These are phyloP conservation scores for Penicillium sclerotiorum DNA, from an alignment of 2,329 filamentous ascomycete species.

Conservation along the genomic window DNA sequence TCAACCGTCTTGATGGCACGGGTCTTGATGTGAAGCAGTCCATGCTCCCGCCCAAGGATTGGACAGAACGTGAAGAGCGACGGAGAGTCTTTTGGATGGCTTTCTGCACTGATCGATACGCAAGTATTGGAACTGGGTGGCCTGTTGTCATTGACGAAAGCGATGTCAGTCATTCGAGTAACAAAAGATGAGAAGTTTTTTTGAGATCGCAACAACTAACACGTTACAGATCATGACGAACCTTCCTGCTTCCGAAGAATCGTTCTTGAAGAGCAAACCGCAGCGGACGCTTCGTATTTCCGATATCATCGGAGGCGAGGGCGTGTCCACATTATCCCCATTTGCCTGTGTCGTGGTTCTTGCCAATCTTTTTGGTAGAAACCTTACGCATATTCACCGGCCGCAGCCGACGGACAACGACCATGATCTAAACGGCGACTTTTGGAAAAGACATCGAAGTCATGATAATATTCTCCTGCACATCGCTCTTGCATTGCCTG, in stretches of 20 bases:
- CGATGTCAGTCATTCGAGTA: conserved; percentile 61
- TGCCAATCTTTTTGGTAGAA: conserved; percentile 88
- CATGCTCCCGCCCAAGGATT: conserved; percentile 81
- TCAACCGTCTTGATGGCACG: conserved; percentile 80
- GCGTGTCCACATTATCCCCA: conserved; percentile 72
- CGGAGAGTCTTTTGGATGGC: conserved; percentile 93
- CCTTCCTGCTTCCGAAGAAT: conserved; percentile 80
- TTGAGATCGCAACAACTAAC: conserved; percentile 22
- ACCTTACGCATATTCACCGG: conserved; percentile 86
- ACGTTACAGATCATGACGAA: conserved; percentile 70
- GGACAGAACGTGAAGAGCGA: conserved; percentile 90
- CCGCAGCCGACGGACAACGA: conserved; percentile 80
- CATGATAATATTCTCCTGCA: conserved; percentile 91
- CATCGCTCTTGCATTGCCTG: conserved; percentile 80
- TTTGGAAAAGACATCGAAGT: conserved; percentile 89
- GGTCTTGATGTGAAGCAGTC: conserved; percentile 93
- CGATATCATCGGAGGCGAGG: conserved; percentile 60
- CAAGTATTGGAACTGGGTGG: conserved; percentile 96
- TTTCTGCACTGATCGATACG: conserved; percentile 87
- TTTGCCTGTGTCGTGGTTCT: conserved; percentile 81
- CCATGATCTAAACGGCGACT: conserved; percentile 85
- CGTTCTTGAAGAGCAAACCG: conserved; percentile 77
- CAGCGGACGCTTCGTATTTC: conserved; percentile 70
- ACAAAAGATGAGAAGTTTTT: background rate
- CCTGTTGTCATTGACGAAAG: conserved; percentile 91